These are phyloP conservation scores for Fusarium sp. DNA, from an alignment of 2,329 filamentous ascomycete species.

Conservation along the genomic window DNA sequence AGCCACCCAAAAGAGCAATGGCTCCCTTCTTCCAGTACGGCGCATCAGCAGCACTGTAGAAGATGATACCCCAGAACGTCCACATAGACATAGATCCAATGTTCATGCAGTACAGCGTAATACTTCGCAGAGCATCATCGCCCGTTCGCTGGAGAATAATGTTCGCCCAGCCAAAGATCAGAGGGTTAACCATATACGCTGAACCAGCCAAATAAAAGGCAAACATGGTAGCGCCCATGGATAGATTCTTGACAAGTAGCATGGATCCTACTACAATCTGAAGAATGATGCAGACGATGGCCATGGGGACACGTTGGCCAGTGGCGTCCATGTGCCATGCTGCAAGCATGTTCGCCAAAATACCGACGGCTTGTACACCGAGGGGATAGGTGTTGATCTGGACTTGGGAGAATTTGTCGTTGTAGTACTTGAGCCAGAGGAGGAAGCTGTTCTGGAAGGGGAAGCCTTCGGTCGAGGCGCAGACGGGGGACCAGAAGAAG, in stretches of 20 bases:
- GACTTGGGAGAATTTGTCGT: slow-evolving; percentile 31
- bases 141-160: slow-evolving; percentile 40
- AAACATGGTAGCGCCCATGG: slow-evolving; percentile 36
- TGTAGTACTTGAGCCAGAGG: slow-evolving; percentile 44
- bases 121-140: slow-evolving; percentile 56
- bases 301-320: slow-evolving; percentile 31
- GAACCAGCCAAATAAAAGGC: slow-evolving; percentile 44
- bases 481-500: slow-evolving; percentile 51
- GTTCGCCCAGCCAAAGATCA: slow-evolving; percentile 46
- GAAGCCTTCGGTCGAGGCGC: slow-evolving; percentile 38
- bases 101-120: slow-evolving; percentile 57
- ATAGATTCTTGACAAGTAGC: slow-evolving; percentile 37
- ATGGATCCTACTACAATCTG: slow-evolving; percentile 37
- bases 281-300: slow-evolving; percentile 21
- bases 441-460: slow-evolving; percentile 43
- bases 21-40: slow-evolving; percentile 55
- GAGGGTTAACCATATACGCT: slow-evolving; percentile 44
- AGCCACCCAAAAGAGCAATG: slow-evolving; percentile 41
- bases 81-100: slow-evolving; percentile 55
- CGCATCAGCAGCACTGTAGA: slow-evolving; percentile 57
- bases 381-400: slow-evolving; percentile 48
- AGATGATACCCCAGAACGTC: slow-evolving; percentile 59
- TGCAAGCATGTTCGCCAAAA: slow-evolving; percentile 39
- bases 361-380: slow-evolving; percentile 43
- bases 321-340: slow-evolving; percentile 42